Base-by-base conservation (phyloP, 495 filamentous ascomycete genomes). In the Rusavskia elegans region DNA sequence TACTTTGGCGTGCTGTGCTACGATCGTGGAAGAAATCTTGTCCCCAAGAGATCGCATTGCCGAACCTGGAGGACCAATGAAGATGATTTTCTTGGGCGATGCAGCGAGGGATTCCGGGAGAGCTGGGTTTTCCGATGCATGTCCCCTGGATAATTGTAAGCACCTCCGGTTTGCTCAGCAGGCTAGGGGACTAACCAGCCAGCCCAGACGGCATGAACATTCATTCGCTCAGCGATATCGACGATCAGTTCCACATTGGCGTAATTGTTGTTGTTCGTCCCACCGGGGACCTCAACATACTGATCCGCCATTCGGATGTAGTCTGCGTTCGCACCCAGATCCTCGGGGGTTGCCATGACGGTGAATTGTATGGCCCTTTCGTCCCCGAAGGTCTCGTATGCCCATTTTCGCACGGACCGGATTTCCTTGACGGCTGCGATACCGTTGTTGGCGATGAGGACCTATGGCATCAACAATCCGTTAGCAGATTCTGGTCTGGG, bases 251-350 rank as follows among this genome's bases (percentile, higher is more conserved):
- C 92, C 45, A 99, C 92, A 70, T 99, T 99, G 65, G 92, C 92
- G 66, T 99, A 99, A 71, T 99, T 99, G 80, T 99, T 96, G 76
- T 99, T 99, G 72, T 99, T 99, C 44, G 93, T 99, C 61, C 92
- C 92, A 59, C 92, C 92, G n/a, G 92, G 92, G 46, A 87, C 81
- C 72, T 99, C 92, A 55, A 97, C 92, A 64, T 99, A 99, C 76
- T 95, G 86, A 66, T 99, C 92, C 2, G 92, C 92, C 93, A 99
- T 95, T 58, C 92, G 79, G 64, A 99, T 99, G 67, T 99, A 99
- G 70, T 99, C 92, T 48, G 92, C 93, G 67, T 99, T 99, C 55
- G 90, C 92, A 63, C 80, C 78, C 59, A 99, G 70, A 84, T 99
- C 92, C 70, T 99, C 92, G n/a, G 92, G 92, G 41, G 92, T 99